Evolutionary conservation across 345 rosid species (phyloP), one percentile per base, ranked within the genome.

Genomic region (Lepidium africanum): DNA sequence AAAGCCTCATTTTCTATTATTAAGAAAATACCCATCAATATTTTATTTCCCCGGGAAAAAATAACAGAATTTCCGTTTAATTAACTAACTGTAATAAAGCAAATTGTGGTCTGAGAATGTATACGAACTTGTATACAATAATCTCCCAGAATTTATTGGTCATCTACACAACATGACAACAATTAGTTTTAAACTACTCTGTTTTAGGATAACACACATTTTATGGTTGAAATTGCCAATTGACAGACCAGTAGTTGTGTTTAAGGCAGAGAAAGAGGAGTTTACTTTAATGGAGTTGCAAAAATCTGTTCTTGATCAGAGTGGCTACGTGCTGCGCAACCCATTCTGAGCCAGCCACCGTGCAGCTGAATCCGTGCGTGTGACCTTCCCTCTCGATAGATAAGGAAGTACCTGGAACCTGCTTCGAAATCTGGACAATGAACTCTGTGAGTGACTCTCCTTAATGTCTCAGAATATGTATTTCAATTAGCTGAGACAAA

Each of bases 311-410:
- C 74, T 80, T 84, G 75, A 90, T 69, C 81, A 82, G 72, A 74
- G 71, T 71, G 47, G 86, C 81, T 25, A 84, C 85, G 57, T 88
- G 81, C 21, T 65, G 78, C 3, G 98, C 92, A 67, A 81, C 91
- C 94, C 98, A 92, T 0, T 17, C 39, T 0, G 97, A 88, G 75
- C 97, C 97, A 67, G 93, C 89, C 65, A 85, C 80, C 0, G 89
- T 83, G 84, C 90, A 83, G 76, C 84, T 76, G 85, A 92, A 92
- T 14, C 76, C 69, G 64, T 90, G 96, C 23, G 81, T 81, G 72
- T 86, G 92, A 68, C 92, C 96, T 76, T 90, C 91, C 68, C 88
- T 83, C 76, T 90, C 98, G 9, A 90, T 77, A 51, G 92, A 72
- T 37, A 90, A 65, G 39, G 77, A 13, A 45, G 86, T 78, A 41